Evolutionary conservation across 176 grass and related monocot species (phyloP).

Genomic region (Dactylis glomerata): DNA sequence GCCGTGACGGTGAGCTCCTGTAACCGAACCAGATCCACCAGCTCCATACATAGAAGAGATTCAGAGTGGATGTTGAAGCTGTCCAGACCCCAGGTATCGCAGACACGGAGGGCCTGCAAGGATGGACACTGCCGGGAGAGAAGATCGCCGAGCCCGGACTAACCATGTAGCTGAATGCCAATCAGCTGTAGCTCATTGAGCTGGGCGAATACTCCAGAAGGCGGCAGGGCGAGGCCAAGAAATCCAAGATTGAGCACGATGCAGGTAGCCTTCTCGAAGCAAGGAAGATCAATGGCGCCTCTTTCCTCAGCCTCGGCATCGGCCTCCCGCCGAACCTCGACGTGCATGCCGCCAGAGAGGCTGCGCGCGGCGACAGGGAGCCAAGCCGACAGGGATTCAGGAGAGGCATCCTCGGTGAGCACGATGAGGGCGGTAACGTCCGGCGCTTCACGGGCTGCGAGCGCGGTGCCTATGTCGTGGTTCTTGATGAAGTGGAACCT

Average conservation of each 20-base stretch:
- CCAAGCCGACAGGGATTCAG: not conserved
- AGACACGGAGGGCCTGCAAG: not conserved
- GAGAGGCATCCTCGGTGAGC: not conserved
- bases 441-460: not conserved
- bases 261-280: not conserved
- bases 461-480: not conserved
- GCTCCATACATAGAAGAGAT: not conserved
- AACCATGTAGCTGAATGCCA: not conserved
- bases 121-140: not conserved
- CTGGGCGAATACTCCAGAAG: not conserved
- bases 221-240: not conserved
- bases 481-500: not conserved
- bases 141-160: not conserved
- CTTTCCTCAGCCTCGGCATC: not conserved
- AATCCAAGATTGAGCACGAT: not conserved
- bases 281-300: not conserved
- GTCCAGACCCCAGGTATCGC: not conserved
- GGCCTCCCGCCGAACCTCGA: not conserved
- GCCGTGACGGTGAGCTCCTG: not conserved
- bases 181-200: not conserved
- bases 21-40: not conserved
- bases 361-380: not conserved
- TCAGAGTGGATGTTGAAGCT: not conserved
- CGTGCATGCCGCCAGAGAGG: not conserved
- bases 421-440: not conserved